phyloP scores from a whole-genome alignment of 495 filamentous ascomycete genomes.

The Xylaria acuta region DNA sequence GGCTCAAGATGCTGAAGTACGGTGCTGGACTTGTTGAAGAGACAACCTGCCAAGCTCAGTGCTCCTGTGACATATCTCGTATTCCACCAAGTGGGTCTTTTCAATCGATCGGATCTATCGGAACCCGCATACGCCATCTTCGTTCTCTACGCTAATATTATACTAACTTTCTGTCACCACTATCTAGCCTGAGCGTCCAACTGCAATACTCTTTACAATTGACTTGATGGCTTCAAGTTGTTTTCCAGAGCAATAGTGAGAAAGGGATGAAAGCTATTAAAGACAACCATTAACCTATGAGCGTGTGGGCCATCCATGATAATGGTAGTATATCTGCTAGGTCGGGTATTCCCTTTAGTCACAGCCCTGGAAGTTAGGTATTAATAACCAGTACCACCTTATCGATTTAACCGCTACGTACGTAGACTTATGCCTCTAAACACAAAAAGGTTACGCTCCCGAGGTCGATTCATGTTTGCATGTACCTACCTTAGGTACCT shows the following conservation, averaged over 20 bases:
- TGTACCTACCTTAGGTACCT: too few relatives aligned
- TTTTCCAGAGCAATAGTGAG: not conserved
- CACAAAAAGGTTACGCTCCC: too few relatives aligned
- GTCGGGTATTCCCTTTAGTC: not conserved
- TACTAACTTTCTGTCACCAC: not conserved
- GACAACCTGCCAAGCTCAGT: not conserved
- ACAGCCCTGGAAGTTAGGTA: too few relatives aligned
- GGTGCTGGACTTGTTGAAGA: not conserved
- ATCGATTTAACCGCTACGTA: not conserved
- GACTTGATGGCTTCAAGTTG: not conserved
- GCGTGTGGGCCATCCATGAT: not conserved
- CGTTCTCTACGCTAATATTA: not conserved
- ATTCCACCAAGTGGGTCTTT: slow-evolving; percentile 11
- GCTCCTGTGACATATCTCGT: slow-evolving; percentile 5
- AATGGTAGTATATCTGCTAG: not conserved
- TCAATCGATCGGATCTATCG: slow-evolving; percentile 12
- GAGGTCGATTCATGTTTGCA: too few relatives aligned
- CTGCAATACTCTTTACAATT: not conserved
- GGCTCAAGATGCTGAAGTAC: not conserved
- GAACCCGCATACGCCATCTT: not conserved
- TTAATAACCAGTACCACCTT: not conserved
- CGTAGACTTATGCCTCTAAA: too few relatives aligned
- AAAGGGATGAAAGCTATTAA: not conserved
- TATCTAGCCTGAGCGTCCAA: not conserved
- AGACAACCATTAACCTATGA: not conserved